Evolutionary conservation across 2,329 filamentous ascomycete species (phyloP), one percentile per base, ranked within the genome.

Genomic region (Alternaria triticina): DNA sequence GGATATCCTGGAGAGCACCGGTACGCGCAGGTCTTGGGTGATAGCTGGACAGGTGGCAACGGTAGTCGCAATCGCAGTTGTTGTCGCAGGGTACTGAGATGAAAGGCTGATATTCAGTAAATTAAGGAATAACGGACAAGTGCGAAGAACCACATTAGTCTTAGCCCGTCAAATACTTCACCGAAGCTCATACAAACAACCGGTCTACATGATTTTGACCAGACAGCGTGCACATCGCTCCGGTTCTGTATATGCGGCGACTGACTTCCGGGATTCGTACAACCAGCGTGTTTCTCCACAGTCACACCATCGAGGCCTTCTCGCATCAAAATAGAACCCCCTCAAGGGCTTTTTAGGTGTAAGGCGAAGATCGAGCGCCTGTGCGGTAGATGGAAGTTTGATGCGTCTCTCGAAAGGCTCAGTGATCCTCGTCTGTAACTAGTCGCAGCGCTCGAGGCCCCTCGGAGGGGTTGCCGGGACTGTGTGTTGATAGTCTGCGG

Each of bases 201-300:
- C 49, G 4, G 30, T 33, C 30, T 52, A n/a, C 20, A 25, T 15
- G 13, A 25, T 15, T 40, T 17, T 52, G 30, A 23, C 20, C 44
- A 20, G 20, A 46, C 43, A 46, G 12, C 20, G 20, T 23, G 22
- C 40, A 22, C 22, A 45, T 27, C 23, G 17, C 28, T 13, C 28
- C 22, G 54, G 27, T 15, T 13, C 45, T 36, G 54, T 40, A 28
- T 5, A 27, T 23, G 13, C 33, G n/a, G 47, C 33, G 28, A 36
- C n/a, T 15, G 57, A 27, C 45, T 20, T 61, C 33, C 22, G 25
- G 27, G 10, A 40, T 59, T 49, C 50, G 60, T 55, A 25, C 33
- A 22, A 55, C 60, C 22, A 17, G 15, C 10, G 30, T 50, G 56
- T 59, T 59, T 62, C 60, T 62, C 60, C 60, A 62, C 55, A 28